Conservation (phyloP, 1,284 basidiomycete species). For the Stereum hirsutum region DNA sequence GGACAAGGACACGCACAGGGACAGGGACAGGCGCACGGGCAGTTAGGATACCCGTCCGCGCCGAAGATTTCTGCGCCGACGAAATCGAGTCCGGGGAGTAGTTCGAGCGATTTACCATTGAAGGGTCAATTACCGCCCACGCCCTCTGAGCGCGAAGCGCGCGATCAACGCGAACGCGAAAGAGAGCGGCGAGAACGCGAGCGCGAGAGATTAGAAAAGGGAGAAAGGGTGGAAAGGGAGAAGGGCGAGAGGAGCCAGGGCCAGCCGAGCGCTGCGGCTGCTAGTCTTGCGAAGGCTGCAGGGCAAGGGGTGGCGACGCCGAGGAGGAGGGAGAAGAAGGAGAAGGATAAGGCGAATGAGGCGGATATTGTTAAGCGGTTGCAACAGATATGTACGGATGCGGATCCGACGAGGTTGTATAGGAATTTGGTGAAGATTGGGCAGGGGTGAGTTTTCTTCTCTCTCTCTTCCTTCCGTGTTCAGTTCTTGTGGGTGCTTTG, state of each 20-base stretch:
- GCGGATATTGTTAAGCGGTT: conserved; percentile 88
- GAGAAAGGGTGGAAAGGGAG: too few relatives aligned
- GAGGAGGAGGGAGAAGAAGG: conserved; percentile 80
- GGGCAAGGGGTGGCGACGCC: conserved; percentile 74
- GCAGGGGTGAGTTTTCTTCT: conserved; percentile 66
- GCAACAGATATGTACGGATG: conserved; percentile 93
- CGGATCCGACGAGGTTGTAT: conserved; percentile 93
- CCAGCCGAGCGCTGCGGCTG: conserved; percentile 42
- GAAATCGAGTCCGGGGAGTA: conserved; percentile 38
- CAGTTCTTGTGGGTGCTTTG: not conserved
- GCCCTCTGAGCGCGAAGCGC: conserved; percentile 13
- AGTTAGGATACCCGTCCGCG: conserved; percentile 5
- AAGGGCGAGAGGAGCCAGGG: conserved; percentile 10
- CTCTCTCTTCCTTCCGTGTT: not conserved
- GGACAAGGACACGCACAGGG: conserved; percentile 12
- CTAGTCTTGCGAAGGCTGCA: conserved; percentile 48
- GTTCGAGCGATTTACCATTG: conserved; percentile 42
- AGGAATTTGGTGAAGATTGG: conserved; percentile 94
- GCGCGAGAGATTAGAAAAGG: too few relatives aligned
- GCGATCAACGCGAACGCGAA: too few relatives aligned
- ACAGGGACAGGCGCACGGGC: conserved; percentile 9
- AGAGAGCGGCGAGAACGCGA: too few relatives aligned
- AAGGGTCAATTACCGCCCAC: conserved; percentile 22
- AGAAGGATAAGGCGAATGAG: conserved; percentile 73
- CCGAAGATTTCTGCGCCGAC: conserved; percentile 3